Evolutionary conservation across 352 stramenopile species (phyloP), one percentile per base, ranked within the genome.

Genomic region (Globisporangium ultimum): DNA sequence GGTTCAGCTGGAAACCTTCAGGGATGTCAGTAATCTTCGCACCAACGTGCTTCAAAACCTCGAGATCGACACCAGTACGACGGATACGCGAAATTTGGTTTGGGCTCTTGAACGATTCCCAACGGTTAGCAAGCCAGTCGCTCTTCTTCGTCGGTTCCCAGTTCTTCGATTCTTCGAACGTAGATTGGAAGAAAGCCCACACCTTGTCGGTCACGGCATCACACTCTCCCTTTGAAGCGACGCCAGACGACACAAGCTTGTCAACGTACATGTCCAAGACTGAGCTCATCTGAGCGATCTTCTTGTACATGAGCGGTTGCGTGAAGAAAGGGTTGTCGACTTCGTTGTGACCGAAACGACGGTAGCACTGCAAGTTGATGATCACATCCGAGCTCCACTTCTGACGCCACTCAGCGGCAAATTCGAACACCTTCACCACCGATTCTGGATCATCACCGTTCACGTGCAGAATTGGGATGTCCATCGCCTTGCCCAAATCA

Each of bases 311-410:
- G n/a, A 95, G 80, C 11, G 97, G 97, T 78, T 99, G 97, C n/a
- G 97, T 99, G 70, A 99, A 99, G 55, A 97, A 88, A 40, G 97
- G 97, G 66, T 99, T 96, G 79, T 99, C 97, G 50, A 98, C 85
- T 79, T 99, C 97, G 76, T 99, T 99, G 82, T 99, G 97, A 6
- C 97, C 97, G 69, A 98, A 97, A 20, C 93, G 82, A 66, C 97
- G 91, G 80, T 99, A 99, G 71, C 97, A 98, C 57, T 98, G 92
- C 68, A 99, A 80, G 80, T 99, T 97, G 69, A 99, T 96, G 64
- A 99, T 98, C 61, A 98, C 94, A 80, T 99, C 96, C 38, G 79
- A 80, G 48, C 74, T 74, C 76, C 76, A 89, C 62, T 82, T 72
- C 55, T 88, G 78, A 48, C 80, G 78, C 78, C 78, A 90, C 71